Percentiles rank a stretch among this genome's conserved stretches.
Evolutionary conservation across 306 rosid species (phyloP).

Genomic region (Medicago ruthenica): DNA sequence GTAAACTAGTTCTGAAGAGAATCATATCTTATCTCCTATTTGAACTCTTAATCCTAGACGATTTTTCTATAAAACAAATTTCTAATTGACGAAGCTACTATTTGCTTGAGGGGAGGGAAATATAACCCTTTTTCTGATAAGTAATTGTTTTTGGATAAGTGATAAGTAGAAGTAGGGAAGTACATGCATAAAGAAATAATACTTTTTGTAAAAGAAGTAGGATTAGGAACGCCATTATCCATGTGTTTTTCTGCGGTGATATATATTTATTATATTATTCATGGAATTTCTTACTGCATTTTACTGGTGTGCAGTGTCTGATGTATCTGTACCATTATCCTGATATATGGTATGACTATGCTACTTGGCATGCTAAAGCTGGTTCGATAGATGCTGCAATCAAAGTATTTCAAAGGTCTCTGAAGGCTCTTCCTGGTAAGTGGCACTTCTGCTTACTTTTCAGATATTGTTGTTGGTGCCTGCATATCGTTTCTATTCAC

Average conservation of each 20-base stretch:
- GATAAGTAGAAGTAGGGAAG: no score
- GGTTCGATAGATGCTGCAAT: slow-evolving; percentile 92
- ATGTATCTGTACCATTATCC: slow-evolving; percentile 97
- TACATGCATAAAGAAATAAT: no score
- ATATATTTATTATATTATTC: slow-evolving; percentile 25
- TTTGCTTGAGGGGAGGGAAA: no score
- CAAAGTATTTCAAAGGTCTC: slow-evolving; percentile 92
- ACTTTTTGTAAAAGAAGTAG: no score
- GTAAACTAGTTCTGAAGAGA: no score
- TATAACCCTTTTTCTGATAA: no score
- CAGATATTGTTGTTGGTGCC: slow-evolving; percentile 18
- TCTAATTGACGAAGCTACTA: no score
- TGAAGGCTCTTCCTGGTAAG: slow-evolving; percentile 96
- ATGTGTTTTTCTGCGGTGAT: slow-evolving; percentile 20
- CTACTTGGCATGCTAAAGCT: slow-evolving; percentile 93
- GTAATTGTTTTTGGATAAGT: no score
- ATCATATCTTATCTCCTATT: no score
- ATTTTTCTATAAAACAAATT: no score
- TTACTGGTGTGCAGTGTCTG: slow-evolving; percentile 74
- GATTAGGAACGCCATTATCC: background rate
- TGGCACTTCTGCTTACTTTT: slow-evolving; percentile 29
- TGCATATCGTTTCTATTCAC: slow-evolving; percentile 22
- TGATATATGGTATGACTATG: slow-evolving; percentile 96
- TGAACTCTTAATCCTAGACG: no score
- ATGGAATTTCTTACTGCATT: slow-evolving; percentile 50